Evolutionary conservation across 768 basidiomycete species (phyloP), one percentile per base, ranked within the genome.

Genomic region (Mycena filopes): DNA sequence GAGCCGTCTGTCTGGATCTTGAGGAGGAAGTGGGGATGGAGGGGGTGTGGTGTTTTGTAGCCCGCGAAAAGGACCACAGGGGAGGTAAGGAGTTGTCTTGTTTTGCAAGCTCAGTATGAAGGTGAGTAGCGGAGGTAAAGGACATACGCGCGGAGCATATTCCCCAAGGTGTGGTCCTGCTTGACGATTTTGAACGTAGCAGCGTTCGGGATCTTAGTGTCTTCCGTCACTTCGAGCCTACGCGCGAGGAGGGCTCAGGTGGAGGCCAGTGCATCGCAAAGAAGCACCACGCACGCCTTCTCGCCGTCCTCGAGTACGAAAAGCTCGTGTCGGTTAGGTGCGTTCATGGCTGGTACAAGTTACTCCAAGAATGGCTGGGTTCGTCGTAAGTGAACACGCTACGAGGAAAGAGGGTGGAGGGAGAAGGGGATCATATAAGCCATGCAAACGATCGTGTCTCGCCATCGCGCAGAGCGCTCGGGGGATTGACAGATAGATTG

Each of bases 151-250:
- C 97, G 89, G 20, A 99, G 83, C 93, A 99, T 94, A 80, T 96
- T 96, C 11, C 89, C 97, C 8, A 99, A 80, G 0, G 98, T 99
- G 75, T 99, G 98, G 74, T 99, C 98, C 75, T 99, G 97, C 81
- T 98, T 98, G 65, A 94, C 84, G 71, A 99, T 84, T 71, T 94
- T 95, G 67, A 99, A 88, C 0, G 96, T 97, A 20, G 97, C 97
- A 2, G 98, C 96, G 72, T 98, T 98, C 0, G 96, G 96, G 66
- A 99, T 95, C 81, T 98, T 98, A 45, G 95, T 96, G 79, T 99
- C 98, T 78, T 99, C 96, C 0, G 86, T 88, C 46, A 99, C 84
- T 72, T 95, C 93, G 60, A 99, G 89, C 47, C 96, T 98, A 33
- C 31, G 31, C 31, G 31, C 31, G n/a, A n/a, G n/a, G n/a, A n/a